These are phyloP conservation scores for Aspergillus funiculosus DNA, from an alignment of 495 filamentous ascomycete genomes.

Conservation along the genomic window DNA sequence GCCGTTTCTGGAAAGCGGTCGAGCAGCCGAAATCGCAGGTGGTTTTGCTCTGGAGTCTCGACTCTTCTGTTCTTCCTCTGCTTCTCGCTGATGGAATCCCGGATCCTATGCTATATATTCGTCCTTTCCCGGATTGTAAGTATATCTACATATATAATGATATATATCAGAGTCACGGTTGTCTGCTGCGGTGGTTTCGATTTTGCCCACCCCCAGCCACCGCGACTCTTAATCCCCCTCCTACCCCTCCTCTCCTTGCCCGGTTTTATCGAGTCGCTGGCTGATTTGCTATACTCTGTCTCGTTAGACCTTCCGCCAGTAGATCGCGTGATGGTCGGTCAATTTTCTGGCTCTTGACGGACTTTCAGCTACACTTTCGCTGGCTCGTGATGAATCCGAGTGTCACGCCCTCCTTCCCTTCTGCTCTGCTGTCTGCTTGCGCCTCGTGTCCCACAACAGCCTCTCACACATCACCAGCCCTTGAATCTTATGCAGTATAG, in stretches of 20 bases:
- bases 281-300: conserved; percentile 5
- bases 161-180: no score
- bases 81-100: no score
- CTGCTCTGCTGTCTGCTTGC: conserved; percentile 1
- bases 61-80: neutral
- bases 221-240: neutral
- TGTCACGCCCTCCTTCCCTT: conserved; percentile 1
- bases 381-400: conserved; percentile 14
- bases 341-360: conserved; percentile 5
- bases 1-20: conserved; percentile 19
- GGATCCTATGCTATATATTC: no score
- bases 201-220: neutral
- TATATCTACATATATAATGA: no score
- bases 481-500: neutral
- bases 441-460: conserved; percentile 8
- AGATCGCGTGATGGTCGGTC: conserved; percentile 18
- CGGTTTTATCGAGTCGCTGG: neutral
- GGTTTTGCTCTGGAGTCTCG: neutral
- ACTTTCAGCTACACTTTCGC: conserved; percentile 2
- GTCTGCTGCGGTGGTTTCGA: neutral
- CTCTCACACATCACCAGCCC: neutral
- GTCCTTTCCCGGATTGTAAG: no score
- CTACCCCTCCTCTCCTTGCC: neutral
- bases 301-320: conserved; percentile 9
- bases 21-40: neutral